phyloP scores from a whole-genome alignment of 257 asterid species.

The Ballota nigra region DNA sequence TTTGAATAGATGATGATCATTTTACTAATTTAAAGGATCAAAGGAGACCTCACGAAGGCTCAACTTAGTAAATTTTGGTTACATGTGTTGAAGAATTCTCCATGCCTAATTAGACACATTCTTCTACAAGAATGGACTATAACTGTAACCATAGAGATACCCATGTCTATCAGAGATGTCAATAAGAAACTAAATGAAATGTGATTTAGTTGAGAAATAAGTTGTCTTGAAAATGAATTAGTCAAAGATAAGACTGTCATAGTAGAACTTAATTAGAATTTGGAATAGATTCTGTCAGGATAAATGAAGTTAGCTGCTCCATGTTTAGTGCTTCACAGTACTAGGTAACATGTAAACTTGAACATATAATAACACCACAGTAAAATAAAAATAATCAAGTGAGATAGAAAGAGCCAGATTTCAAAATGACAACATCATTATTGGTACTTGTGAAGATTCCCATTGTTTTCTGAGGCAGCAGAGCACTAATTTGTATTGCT shows the following conservation, averaged over 20 bases:
- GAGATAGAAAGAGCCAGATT: conserved; percentile 23
- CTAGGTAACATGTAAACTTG: conserved; percentile 3
- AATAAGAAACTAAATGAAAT: background rate
- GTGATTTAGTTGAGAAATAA: background rate
- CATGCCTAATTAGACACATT: conserved; percentile 10
- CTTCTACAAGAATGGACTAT: background rate
- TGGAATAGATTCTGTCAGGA: background rate
- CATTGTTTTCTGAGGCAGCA: conserved; percentile 26
- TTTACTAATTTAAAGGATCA: background rate
- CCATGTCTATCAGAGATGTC: background rate
- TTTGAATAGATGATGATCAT: background rate
- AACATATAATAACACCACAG: background rate
- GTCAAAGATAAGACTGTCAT: background rate
- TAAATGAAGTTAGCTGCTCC: background rate
- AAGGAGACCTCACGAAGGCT: background rate
- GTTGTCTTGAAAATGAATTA: background rate
- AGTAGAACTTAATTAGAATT: background rate
- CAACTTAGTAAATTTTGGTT: conserved; percentile 2
- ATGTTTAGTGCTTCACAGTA: background rate
- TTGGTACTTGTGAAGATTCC: conserved; percentile 34
- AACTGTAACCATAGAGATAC: background rate
- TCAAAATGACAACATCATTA: conserved; percentile 10
- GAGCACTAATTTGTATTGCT: conserved; percentile 19
- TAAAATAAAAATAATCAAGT: background rate
- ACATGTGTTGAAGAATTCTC: conserved; percentile 6